phyloP scores from a whole-genome alignment of 1,139 yeast species.

The Hemisphaericaspora subhashii region DNA sequence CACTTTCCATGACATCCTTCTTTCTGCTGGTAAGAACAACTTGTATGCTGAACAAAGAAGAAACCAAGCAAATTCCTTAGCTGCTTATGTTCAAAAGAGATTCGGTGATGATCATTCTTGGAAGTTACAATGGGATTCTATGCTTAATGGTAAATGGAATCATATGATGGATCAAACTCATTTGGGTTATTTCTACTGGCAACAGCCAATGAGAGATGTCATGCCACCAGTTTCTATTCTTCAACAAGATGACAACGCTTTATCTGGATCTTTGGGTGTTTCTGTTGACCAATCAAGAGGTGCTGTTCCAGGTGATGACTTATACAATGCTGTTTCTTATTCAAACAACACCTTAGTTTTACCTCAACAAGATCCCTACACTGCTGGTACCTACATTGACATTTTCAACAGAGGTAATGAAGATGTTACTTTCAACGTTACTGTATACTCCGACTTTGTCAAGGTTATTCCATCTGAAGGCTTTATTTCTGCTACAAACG shows the following conservation, averaged over 20 bases:
- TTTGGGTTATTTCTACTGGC: conserved; percentile 19
- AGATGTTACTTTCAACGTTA: conserved; percentile 15
- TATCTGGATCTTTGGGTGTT: conserved; percentile 17
- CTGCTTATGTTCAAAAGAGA: conserved; percentile 14
- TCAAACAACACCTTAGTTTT: conserved; percentile 18
- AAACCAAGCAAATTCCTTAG: conserved; percentile 15
- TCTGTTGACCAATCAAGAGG: conserved; percentile 18
- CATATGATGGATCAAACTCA: conserved; percentile 20
- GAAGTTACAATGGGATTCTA: conserved; percentile 14
- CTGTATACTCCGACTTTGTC: conserved; percentile 14
- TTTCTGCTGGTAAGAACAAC: conserved; percentile 17
- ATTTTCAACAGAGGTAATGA: conserved; percentile 17
- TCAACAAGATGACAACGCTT: conserved; percentile 9
- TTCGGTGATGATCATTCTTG: conserved; percentile 16
- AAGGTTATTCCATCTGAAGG: conserved; percentile 13
- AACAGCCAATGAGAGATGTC: conserved; percentile 18
- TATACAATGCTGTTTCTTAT: conserved; percentile 15
- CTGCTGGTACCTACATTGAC: conserved; percentile 16
- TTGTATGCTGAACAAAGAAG: conserved; percentile 15
- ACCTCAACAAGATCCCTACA: conserved; percentile 17
- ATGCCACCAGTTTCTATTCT: conserved; percentile 16
- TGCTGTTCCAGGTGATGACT: conserved; percentile 18
- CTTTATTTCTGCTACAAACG: conserved; percentile 11
- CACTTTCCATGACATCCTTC: conserved; percentile 15
- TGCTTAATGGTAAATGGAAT: conserved; percentile 17